phyloP scores from a whole-genome alignment of 2,329 filamentous ascomycete species.

The Diaporthe citriasiana region DNA sequence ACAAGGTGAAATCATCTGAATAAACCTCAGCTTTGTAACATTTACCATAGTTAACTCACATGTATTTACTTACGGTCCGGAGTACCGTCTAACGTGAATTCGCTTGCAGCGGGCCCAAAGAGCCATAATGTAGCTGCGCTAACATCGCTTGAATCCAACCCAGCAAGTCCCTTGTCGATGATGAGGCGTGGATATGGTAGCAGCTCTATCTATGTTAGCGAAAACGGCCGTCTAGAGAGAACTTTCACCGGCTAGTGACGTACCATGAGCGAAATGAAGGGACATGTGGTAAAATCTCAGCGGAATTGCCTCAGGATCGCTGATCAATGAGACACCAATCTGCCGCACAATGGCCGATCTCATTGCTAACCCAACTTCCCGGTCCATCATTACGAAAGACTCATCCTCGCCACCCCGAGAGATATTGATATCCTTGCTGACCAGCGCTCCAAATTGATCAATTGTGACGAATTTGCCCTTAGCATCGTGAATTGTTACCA shows the following conservation, averaged over 20 bases:
- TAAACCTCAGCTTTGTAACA: background rate
- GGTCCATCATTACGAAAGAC: background rate
- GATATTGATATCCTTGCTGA: background rate
- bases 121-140: background rate
- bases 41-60: too few species aligned
- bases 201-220: background rate
- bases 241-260: too few species aligned
- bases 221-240: background rate
- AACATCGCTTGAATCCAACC: background rate
- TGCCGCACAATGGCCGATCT: background rate
- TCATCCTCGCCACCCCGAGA: background rate
- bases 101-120: background rate
- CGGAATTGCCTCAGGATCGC: background rate
- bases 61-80: background rate
- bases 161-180: background rate
- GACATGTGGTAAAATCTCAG: background rate
- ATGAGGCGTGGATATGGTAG: background rate
- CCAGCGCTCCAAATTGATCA: background rate
- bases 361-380: background rate
- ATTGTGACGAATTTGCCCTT: background rate
- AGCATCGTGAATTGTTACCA: background rate
- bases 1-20: background rate
- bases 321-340: background rate
- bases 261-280: conserved; percentile 2
- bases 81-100: background rate